These are phyloP conservation scores for Chlorella sp. DNA, from an alignment of 139 green algal species.

Conservation along the genomic window DNA sequence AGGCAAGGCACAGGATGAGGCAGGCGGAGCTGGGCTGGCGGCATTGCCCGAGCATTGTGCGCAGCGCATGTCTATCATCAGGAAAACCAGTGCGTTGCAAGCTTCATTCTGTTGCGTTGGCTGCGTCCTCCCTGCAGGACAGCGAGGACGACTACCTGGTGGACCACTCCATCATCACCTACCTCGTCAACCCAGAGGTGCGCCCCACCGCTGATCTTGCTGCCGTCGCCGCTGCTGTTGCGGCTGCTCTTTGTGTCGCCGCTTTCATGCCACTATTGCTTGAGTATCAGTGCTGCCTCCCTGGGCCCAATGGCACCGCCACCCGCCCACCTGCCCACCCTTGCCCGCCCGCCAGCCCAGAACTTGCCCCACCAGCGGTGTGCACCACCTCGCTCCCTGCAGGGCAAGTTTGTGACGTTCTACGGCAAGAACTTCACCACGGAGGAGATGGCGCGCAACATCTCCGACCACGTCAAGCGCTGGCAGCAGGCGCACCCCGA, in stretches of 20 bases:
- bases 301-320: no score
- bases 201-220: not conserved
- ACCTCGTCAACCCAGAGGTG: conserved; percentile 86
- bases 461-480: conserved; percentile 8
- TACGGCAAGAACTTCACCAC: conserved; percentile 82
- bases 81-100: no score
- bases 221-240: not conserved
- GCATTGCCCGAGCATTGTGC: not conserved
- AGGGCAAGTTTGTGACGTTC: conserved; percentile 94
- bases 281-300: no score
- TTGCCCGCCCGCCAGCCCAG: no score
- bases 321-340: no score
- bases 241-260: no score
- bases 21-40: not conserved
- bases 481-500: conserved; percentile 28
- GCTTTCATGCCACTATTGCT: no score
- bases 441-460: conserved; percentile 46
- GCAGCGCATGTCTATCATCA: no score
- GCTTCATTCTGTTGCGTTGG: no score
- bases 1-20: conserved; percentile 27
- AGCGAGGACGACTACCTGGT: conserved; percentile 92
- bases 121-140: conserved; percentile 28
- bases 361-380: no score
- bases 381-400: no score
- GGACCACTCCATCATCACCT: conserved; percentile 99